Conservation (phyloP, 176 grass and related monocot species). For the Tillandsia fasciculata region DNA sequence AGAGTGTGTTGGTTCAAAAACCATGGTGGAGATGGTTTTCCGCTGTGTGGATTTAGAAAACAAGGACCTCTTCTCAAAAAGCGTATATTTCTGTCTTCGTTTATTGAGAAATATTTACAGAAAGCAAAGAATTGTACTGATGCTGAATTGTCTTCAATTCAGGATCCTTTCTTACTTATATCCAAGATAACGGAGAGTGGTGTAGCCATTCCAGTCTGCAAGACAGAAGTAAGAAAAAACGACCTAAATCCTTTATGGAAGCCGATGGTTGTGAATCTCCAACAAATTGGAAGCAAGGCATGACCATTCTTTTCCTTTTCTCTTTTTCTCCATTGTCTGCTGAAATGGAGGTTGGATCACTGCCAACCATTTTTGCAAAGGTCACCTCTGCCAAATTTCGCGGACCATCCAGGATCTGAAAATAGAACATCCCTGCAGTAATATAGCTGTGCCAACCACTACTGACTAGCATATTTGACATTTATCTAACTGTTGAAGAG, state of each 20-base stretch:
- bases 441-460: not conserved
- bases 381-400: not conserved
- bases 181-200: slow-evolving; percentile 79
- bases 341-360: not conserved
- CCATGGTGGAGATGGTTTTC: slow-evolving; percentile 83
- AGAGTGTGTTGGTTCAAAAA: slow-evolving; percentile 84
- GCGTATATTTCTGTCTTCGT: slow-evolving; percentile 40
- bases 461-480: not conserved
- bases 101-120: not conserved
- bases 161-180: slow-evolving; percentile 97
- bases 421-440: not conserved
- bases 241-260: slow-evolving; percentile 94
- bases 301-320: slow-evolving; percentile 26
- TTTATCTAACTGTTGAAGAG: not conserved
- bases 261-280: slow-evolving; percentile 75
- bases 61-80: slow-evolving; percentile 97
- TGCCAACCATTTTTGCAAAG: not conserved
- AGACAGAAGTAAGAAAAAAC: slow-evolving; percentile 99
- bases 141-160: slow-evolving; percentile 13
- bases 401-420: not conserved
- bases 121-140: slow-evolving; percentile 16
- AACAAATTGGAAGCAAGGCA: slow-evolving; percentile 94
- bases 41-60: slow-evolving; percentile 77
- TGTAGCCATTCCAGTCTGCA: slow-evolving; percentile 78
- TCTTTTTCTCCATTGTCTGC: not conserved